Conservation (phyloP, 139 green algal species). For the Asterochloris erici region DNA sequence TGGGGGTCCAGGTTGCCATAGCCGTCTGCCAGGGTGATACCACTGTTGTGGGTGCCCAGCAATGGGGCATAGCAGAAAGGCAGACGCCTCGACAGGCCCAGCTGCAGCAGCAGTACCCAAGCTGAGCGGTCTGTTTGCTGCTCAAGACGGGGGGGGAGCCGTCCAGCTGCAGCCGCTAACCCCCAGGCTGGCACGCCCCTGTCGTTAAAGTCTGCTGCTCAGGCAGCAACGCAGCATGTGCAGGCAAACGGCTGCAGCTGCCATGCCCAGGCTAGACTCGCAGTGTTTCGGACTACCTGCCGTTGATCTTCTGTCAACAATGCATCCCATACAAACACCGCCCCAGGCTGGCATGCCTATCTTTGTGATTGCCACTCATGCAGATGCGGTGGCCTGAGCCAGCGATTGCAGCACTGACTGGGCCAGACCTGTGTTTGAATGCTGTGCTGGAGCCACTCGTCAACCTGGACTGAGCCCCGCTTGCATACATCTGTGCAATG, state of each 20-base stretch:
- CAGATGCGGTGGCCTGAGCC: neutral
- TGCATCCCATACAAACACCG: neutral
- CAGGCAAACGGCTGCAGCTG: neutral
- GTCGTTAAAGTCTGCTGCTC: neutral
- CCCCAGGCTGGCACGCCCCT: neutral
- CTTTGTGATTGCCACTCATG: too few species aligned
- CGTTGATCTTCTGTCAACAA: neutral
- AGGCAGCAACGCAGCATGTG: neutral
- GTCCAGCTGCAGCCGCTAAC: neutral
- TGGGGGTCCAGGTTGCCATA: constrained; percentile 68
- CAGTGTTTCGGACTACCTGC: neutral
- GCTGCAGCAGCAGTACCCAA: constrained; percentile 28
- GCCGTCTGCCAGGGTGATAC: constrained; percentile 69
- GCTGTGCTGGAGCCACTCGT: constrained; percentile 49
- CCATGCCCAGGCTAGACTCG: neutral
- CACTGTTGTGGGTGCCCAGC: constrained; percentile 73
- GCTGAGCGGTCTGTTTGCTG: neutral
- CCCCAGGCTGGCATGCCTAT: too few species aligned
- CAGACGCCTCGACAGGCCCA: constrained; percentile 33
- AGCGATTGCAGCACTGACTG: neutral
- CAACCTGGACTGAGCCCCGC: constrained; percentile 47
- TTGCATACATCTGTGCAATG: constrained; percentile 61
- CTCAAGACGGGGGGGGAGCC: neutral
- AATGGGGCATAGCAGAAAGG: constrained; percentile 47
- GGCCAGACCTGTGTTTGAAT: constrained; percentile 38